These are phyloP conservation scores for Wickerhamiella nectarea DNA, from an alignment of 805 yeast species.

Conservation along the genomic window DNA sequence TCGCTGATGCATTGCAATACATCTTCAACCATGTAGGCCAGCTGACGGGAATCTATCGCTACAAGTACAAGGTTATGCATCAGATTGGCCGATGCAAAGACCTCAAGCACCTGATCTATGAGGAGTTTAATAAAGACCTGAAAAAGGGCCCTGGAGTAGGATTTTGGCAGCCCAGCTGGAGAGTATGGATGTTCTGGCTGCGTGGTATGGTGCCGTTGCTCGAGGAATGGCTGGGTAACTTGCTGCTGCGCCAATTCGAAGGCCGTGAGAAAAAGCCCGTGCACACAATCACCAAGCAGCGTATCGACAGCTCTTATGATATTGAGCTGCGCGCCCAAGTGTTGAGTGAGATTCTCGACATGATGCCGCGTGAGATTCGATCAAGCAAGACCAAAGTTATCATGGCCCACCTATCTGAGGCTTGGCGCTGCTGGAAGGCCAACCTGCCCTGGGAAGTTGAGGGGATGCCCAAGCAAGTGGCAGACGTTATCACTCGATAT, in stretches of 20 bases:
- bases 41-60: conserved; percentile 88
- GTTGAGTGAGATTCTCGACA: conserved; percentile 87
- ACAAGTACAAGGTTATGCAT: conserved; percentile 96
- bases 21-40: conserved; percentile 89
- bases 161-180: conserved; percentile 98
- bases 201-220: conserved; percentile 84
- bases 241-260: conserved; percentile 85
- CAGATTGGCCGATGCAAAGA: conserved; percentile 95
- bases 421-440: conserved; percentile 99
- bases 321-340: conserved; percentile 86
- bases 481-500: conserved; percentile 72
- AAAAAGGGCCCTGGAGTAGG: conserved; percentile 99
- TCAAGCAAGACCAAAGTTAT: conserved; percentile 78
- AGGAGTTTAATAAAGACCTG: conserved; percentile 66
- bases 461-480: conserved; percentile 86
- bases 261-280: conserved; percentile 87
- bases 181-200: conserved; percentile 86
- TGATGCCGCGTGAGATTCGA: conserved; percentile 91
- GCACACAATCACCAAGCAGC: conserved; percentile 86
- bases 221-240: conserved; percentile 90
- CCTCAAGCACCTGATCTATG: conserved; percentile 79
- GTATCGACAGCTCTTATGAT: conserved; percentile 91
- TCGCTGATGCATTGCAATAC: conserved; percentile 90
- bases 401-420: conserved; percentile 88
- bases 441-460: conserved; percentile 97